Conservation (phyloP, 352 stramenopile species). For the Peronospora destructor region DNA sequence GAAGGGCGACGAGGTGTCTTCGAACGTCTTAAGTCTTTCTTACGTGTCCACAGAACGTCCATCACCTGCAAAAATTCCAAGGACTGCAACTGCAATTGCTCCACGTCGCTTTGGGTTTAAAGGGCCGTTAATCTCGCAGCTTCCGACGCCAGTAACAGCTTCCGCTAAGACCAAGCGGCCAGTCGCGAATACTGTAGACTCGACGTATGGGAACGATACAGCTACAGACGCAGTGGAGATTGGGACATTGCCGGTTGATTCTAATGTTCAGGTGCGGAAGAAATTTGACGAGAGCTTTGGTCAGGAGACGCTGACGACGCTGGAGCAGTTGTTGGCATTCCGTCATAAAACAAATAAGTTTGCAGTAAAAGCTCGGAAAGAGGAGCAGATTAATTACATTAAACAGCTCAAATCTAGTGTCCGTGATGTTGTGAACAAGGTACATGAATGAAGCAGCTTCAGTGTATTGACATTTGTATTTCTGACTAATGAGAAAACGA, state of each 20-base stretch:
- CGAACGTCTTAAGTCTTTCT: constrained; percentile 15
- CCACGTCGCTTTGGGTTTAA: constrained; percentile 35
- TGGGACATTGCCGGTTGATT: neutral
- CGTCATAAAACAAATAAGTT: constrained; percentile 65
- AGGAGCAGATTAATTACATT: constrained; percentile 53
- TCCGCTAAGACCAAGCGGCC: constrained; percentile 1
- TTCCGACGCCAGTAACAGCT: constrained; percentile 5
- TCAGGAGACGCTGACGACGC: constrained; percentile 27
- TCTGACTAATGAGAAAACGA: neutral
- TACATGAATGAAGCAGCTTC: constrained; percentile 1
- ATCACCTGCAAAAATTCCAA: constrained; percentile 18
- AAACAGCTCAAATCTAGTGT: constrained; percentile 47
- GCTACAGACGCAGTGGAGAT: neutral
- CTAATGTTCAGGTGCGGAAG: constrained; percentile 30
- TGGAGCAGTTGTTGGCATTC: constrained; percentile 51
- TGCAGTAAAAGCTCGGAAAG: constrained; percentile 43
- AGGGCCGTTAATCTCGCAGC: constrained; percentile 26
- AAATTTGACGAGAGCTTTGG: constrained; percentile 33
- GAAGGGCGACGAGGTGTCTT: constrained; percentile 19
- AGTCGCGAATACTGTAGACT: constrained; percentile 1
- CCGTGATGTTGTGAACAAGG: constrained; percentile 32
- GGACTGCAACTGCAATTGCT: constrained; percentile 6
- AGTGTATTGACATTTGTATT: neutral
- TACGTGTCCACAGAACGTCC: constrained; percentile 14
- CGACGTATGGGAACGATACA: neutral